Percentiles rank a stretch among this genome's conserved stretches.
These are phyloP conservation scores for Colletotrichum higginsianum DNA, from an alignment of 2,329 filamentous ascomycete species.

Conservation along the genomic window DNA sequence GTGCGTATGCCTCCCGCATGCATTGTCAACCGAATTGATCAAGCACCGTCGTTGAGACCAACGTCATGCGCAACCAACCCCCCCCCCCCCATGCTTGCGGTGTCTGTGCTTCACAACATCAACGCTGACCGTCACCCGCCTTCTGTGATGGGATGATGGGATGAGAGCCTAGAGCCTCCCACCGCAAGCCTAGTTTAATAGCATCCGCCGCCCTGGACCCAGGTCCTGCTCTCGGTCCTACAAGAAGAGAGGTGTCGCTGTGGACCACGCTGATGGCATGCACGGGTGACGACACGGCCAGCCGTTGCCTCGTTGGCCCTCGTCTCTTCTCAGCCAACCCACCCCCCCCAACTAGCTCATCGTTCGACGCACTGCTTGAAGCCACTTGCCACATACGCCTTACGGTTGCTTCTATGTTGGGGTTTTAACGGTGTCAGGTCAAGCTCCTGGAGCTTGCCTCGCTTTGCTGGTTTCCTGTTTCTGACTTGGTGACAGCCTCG, in stretches of 20 bases:
- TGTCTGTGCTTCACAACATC: slow-evolving; percentile 1
- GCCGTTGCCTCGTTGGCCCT: not conserved
- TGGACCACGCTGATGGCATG: not conserved
- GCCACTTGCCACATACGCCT: not conserved
- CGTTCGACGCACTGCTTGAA: not conserved
- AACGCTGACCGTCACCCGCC: not conserved
- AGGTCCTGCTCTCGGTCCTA: not conserved
- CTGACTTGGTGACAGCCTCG: not conserved
- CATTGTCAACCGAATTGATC: slow-evolving; percentile 20
- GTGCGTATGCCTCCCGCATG: slow-evolving; percentile 1
- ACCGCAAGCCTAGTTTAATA: not conserved
- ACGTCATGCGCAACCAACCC: not conserved
- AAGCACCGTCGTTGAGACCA: slow-evolving; percentile 26
- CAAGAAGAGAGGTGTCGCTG: not conserved
- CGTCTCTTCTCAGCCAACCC: not conserved
- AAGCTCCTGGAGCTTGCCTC: not conserved
- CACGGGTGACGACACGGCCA: not conserved
- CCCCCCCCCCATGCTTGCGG: not conserved
- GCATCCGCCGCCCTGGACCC: not conserved
- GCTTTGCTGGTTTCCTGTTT: not conserved
- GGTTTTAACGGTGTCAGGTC: too few relatives aligned
- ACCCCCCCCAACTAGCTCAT: not conserved
- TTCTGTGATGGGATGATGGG: slow-evolving; percentile 17
- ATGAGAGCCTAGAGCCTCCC: slow-evolving; percentile 11
- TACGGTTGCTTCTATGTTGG: not conserved